Evolutionary conservation across 768 basidiomycete species (phyloP), one percentile per base, ranked within the genome.

Genomic region (Wakefieldia striispora): DNA sequence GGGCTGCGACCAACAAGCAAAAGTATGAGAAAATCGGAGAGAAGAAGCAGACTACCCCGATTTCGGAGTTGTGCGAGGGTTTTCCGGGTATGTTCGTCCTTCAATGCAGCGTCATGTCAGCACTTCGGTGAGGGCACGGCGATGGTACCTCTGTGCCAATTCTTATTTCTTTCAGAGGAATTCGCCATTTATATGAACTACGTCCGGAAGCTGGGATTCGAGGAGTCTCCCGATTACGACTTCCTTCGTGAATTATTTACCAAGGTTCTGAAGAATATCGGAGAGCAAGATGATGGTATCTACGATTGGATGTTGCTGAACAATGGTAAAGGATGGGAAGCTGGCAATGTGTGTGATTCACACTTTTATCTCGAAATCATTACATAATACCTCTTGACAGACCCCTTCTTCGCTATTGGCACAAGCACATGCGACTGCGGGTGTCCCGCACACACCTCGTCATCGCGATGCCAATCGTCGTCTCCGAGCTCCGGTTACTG

Each of bases 11-110:
- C 2, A 98, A 99, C 78, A 98, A 98, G 74, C 95, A 98, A 70
- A 98, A 98, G 74, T 99, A 99, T 67, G 97, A 99, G 72, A 98
- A 98, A 76, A 99, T 99, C 58, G 97, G 95, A 41, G 97, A 97
- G 75, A 98, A 97, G 80, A 99, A 93, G 73, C 95, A 98, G 70
- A 88, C 82, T 8, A 97, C 95, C 14, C 77, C 82, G 7, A 97
- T 99, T 59, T 75, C 81, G 21, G 95, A 99, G 67, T 74, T 99
- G 29, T 95, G 94, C 59, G 95, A 99, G 64, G 93, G 95, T 27
- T 97, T 95, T 74, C 95, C 97, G 55, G 93, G 94, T 55, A 62
- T 80, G 72, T 34, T 45, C 20, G 24, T 51, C 31, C 20, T 42
- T 40, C 29, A 39, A 37, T 47, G 23, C 47, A 24, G 23, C 38